These are phyloP conservation scores for Rhodotorula toruloides DNA, from an alignment of 768 basidiomycete genomes.

Conservation along the genomic window DNA sequence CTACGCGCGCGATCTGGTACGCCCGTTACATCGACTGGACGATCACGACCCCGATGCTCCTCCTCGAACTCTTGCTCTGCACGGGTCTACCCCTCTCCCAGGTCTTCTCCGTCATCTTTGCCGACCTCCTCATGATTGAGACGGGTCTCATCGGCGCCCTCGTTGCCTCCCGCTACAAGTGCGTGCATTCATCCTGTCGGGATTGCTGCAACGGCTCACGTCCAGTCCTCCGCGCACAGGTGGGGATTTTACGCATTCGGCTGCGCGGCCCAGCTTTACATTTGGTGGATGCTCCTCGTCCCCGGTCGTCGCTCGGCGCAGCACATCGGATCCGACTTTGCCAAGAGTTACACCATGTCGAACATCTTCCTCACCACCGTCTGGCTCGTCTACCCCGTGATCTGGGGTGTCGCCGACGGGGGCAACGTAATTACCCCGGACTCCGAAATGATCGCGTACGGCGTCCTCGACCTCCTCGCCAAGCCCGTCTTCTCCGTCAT, in stretches of 20 bases:
- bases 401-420: conserved; percentile 55
- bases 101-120: conserved; percentile 50
- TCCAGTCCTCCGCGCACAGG: neutral
- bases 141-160: conserved; percentile 55
- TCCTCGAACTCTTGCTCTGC: conserved; percentile 53
- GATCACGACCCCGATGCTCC: conserved; percentile 54
- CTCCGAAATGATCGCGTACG: conserved; percentile 56
- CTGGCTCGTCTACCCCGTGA: conserved; percentile 59
- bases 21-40: conserved; percentile 52
- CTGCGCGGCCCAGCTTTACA: conserved; percentile 52
- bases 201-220: too few relatives aligned
- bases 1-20: conserved; percentile 49
- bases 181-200: conserved; percentile 43
- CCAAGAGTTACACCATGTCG: conserved; percentile 45
- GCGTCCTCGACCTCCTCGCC: conserved; percentile 51
- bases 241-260: conserved; percentile 53
- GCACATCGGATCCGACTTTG: conserved; percentile 37
- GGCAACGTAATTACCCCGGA: conserved; percentile 54
- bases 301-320: conserved; percentile 43
- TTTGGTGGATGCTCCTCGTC: conserved; percentile 50
- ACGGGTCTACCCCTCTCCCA: conserved; percentile 54
- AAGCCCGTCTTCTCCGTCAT: conserved; percentile 47
- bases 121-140: conserved; percentile 50
- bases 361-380: conserved; percentile 55
- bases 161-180: conserved; percentile 55